Evolutionary conservation across 2,329 filamentous ascomycete genomes (phyloP).

Genomic region (Calonectria hongkongensis): DNA sequence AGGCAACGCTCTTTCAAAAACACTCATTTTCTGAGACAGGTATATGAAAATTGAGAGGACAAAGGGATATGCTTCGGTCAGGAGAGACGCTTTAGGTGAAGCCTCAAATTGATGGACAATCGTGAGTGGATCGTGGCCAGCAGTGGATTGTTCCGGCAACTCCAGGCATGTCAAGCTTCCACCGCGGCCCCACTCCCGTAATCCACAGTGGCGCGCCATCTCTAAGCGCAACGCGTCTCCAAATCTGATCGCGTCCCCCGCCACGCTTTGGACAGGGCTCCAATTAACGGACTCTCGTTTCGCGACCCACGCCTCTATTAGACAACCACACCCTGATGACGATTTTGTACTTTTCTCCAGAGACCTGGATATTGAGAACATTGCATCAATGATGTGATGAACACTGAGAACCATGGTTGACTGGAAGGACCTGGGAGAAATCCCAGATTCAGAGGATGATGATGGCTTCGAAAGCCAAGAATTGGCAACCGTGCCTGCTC

Average conservation of each 20-base stretch:
- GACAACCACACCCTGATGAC: constrained; percentile 12
- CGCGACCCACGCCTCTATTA: constrained; percentile 27
- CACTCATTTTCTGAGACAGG: constrained; percentile 54
- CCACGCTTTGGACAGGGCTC: constrained; percentile 43
- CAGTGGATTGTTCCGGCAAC: constrained; percentile 24
- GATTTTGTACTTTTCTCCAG: constrained; percentile 16
- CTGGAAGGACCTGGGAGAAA: constrained; percentile 71
- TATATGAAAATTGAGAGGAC: background rate
- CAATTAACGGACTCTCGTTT: constrained; percentile 47
- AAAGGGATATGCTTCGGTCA: background rate
- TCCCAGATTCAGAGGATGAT: constrained; percentile 72
- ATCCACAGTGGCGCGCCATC: constrained; percentile 40
- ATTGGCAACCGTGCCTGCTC: constrained; percentile 36
- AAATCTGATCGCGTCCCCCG: constrained; percentile 53
- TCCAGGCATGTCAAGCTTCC: constrained; percentile 28
- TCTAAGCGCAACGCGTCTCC: constrained; percentile 54
- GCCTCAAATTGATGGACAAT: background rate
- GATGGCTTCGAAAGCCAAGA: constrained; percentile 64
- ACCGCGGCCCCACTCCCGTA: constrained; percentile 6
- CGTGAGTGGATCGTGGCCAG: constrained; percentile 12
- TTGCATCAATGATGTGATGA: constrained; percentile 55
- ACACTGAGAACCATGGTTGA: constrained; percentile 62
- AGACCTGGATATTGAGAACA: constrained; percentile 28
- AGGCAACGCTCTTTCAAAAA: constrained; percentile 60
- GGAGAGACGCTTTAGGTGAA: background rate